Evolutionary conservation across 257 asterid genomes (phyloP).

Genomic region (Haberlea rhodopensis): DNA sequence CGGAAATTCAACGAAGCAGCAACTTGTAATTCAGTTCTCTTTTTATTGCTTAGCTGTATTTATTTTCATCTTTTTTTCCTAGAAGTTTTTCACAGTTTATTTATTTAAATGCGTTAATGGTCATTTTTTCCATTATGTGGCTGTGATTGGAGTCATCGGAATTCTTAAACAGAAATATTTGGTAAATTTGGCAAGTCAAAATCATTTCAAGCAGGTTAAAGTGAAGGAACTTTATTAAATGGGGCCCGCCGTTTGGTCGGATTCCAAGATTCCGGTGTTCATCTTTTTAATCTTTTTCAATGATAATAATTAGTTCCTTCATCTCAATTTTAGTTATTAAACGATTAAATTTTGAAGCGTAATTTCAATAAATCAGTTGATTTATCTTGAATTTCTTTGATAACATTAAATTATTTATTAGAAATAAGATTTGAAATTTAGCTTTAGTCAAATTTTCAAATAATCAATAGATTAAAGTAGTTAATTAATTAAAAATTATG

Average conservation of each 20-base stretch:
- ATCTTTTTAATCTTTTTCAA: too few species aligned
- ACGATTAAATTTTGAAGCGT: too few species aligned
- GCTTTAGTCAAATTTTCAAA: too few species aligned
- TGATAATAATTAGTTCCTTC: too few species aligned
- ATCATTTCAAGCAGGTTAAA: slow-evolving; percentile 3
- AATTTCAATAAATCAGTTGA: too few species aligned
- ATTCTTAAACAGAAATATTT: slow-evolving; percentile 17
- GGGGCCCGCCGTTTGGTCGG: slow-evolving; percentile 40
- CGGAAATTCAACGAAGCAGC: slow-evolving; percentile 21
- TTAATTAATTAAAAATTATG: too few species aligned
- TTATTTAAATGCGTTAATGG: neutral
- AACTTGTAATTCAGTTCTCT: slow-evolving; percentile 3
- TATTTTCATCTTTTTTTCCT: neutral
- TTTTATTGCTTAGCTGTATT: neutral
- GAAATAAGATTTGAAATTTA: too few species aligned
- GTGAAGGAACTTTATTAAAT: slow-evolving; percentile 15
- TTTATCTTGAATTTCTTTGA: too few species aligned
- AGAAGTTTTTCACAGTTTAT: slow-evolving; percentile 17
- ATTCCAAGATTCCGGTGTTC: slow-evolving; percentile 2
- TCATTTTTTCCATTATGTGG: neutral
- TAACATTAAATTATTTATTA: too few species aligned
- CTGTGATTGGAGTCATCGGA: neutral
- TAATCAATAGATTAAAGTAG: too few species aligned
- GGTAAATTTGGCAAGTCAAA: slow-evolving; percentile 1
- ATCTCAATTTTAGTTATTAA: too few species aligned